Evolutionary conservation across 2,329 filamentous ascomycete genomes (phyloP).

Genomic region (Xylariales sp.): DNA sequence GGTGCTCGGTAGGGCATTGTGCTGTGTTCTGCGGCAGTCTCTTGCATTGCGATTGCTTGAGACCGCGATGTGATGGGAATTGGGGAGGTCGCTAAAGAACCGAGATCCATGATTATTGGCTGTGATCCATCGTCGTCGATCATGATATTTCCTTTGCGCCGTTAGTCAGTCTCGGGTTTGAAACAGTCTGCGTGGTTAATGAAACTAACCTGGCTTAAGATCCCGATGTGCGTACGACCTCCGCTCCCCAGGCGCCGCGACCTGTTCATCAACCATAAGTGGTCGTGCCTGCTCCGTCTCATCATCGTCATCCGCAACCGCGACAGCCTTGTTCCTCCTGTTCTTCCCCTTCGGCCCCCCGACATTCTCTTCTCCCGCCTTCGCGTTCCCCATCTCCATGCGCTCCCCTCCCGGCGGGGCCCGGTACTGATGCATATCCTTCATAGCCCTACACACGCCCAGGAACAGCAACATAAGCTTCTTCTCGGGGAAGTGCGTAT

Average conservation of each 20-base stretch:
- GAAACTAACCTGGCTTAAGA: slow-evolving; percentile 80
- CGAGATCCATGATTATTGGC: slow-evolving; percentile 96
- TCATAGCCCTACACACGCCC: slow-evolving; percentile 83
- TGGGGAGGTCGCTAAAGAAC: slow-evolving; percentile 82
- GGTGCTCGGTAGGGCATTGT: slow-evolving; percentile 98
- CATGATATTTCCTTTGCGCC: slow-evolving; percentile 79
- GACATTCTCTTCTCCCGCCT: slow-evolving; percentile 37
- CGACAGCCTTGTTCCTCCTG: slow-evolving; percentile 28
- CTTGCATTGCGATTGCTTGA: slow-evolving; percentile 85
- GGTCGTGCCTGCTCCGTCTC: slow-evolving; percentile 74
- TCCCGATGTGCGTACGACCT: slow-evolving; percentile 90
- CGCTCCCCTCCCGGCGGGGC: slow-evolving; percentile 44
- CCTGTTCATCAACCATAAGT: slow-evolving; percentile 75
- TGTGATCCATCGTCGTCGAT: slow-evolving; percentile 84
- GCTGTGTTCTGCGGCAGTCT: slow-evolving; percentile 90
- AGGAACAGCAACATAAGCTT: slow-evolving; percentile 85
- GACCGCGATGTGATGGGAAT: slow-evolving; percentile 86
- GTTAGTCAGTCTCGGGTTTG: background rate
- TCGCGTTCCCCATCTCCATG: slow-evolving; percentile 46
- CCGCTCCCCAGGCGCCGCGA: slow-evolving; percentile 62
- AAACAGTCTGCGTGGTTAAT: background rate
- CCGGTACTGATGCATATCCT: slow-evolving; percentile 86
- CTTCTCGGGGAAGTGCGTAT: slow-evolving; percentile 82
- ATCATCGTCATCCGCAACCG: slow-evolving; percentile 58
- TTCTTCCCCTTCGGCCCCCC: slow-evolving; percentile 33